Percentiles rank a stretch among this genome's conserved stretches.
These are phyloP conservation scores for Blepharisma stoltei DNA, from an alignment of 73 alveolate genomes.

Conservation along the genomic window DNA sequence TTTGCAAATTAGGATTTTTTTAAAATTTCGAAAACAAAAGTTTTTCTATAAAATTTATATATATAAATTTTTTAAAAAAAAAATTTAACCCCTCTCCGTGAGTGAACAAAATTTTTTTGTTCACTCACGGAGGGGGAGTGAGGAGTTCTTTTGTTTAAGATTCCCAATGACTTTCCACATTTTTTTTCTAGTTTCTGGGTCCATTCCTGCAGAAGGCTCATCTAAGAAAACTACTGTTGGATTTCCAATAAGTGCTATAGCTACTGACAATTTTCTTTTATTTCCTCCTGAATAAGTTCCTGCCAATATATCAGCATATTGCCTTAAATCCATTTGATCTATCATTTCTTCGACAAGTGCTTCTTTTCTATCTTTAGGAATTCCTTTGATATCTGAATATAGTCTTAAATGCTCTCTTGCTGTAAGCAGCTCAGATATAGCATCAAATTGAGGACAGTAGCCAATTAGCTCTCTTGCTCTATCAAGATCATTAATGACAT, in stretches of 20 bases:
- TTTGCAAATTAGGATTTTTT: too few relatives aligned
- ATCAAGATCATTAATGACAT: conserved; percentile 66
- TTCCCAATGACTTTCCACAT: conserved; percentile 81
- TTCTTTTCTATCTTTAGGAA: conserved; percentile 58
- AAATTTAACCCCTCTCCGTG: too few relatives aligned
- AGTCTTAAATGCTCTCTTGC: conserved; percentile 92
- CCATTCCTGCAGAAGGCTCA: conserved; percentile 89
- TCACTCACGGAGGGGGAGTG: too few relatives aligned
- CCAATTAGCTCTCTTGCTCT: conserved; percentile 88
- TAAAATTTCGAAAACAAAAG: too few relatives aligned
- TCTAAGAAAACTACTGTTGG: conserved; percentile 80
- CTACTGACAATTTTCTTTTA: conserved; percentile 95
- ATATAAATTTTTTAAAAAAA: conserved; percentile 61
- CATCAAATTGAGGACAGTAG: conserved; percentile 97
- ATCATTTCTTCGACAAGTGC: conserved; percentile 69
- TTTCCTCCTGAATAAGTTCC: conserved; percentile 94
- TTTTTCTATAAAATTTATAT: too few relatives aligned
- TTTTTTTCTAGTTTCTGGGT: conserved; percentile 78
- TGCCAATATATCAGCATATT: conserved; percentile 72
- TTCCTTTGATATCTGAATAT: conserved; percentile 92
- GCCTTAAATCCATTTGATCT: conserved; percentile 79
- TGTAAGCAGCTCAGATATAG: conserved; percentile 85
- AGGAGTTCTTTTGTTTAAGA: conserved; percentile 78
- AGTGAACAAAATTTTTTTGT: too few relatives aligned
- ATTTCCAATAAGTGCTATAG: conserved; percentile 85